A percentile compares a stretch with the other conserved stretches of the same genome.
phyloP scores from a whole-genome alignment of 2,329 filamentous ascomycete genomes.

The Pseudocercospora macadamiae region DNA sequence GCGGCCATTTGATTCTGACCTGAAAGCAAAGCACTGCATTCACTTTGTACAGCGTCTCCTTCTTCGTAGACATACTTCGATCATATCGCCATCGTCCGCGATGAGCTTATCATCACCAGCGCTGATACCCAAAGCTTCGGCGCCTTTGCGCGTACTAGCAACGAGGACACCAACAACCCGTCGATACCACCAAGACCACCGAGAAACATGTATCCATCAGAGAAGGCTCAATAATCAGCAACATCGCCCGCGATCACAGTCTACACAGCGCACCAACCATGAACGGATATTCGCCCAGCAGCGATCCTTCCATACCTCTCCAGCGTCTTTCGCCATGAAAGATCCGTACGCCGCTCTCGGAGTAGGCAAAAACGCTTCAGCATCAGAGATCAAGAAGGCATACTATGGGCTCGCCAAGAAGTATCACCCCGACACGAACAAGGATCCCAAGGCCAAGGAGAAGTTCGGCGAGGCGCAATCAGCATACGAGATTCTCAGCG shows the following conservation, averaged over 20 bases:
- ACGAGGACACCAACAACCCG: constrained; percentile 31
- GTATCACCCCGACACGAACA: constrained; percentile 97
- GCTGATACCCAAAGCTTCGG: constrained; percentile 38
- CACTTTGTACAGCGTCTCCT: too few species aligned
- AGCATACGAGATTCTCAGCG: constrained; percentile 90
- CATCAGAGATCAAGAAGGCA: constrained; percentile 93
- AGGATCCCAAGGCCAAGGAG: constrained; percentile 89
- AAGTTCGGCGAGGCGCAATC: constrained; percentile 91
- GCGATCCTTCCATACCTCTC: constrained; percentile 62
- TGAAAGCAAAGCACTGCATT: neutral
- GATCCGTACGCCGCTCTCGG: constrained; percentile 89
- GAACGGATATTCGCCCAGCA: constrained; percentile 30
- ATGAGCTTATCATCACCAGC: constrained; percentile 43
- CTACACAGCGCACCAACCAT: constrained; percentile 28
- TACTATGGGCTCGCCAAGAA: constrained; percentile 98
- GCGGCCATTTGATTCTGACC: neutral
- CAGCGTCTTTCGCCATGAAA: constrained; percentile 55
- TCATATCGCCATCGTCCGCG: constrained; percentile 7
- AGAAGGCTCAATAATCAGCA: constrained; percentile 23
- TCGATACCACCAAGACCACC: constrained; percentile 25
- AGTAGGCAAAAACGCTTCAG: constrained; percentile 76
- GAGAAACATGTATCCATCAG: constrained; percentile 19
- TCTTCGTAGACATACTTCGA: too few species aligned
- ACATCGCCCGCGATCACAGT: constrained; percentile 19
- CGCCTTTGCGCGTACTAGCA: constrained; percentile 39